Conservation (phyloP, 805 yeast species). For the Clavispora fructus region DNA sequence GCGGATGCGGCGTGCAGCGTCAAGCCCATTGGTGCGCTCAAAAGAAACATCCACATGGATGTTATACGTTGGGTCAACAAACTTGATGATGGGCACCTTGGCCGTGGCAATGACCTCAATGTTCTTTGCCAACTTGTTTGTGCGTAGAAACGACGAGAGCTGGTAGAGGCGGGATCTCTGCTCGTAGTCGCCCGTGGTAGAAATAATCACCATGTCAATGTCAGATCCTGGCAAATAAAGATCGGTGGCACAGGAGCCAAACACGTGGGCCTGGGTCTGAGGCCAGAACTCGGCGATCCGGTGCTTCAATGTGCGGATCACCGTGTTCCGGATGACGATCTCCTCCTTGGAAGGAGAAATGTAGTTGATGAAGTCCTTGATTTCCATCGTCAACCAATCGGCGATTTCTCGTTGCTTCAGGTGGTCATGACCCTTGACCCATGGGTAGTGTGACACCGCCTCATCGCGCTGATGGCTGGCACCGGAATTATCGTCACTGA, state of each 20-base stretch:
- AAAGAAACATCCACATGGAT: conserved; percentile 88
- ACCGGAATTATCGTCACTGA: conserved; percentile 33
- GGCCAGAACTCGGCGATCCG: conserved; percentile 62
- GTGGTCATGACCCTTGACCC: conserved; percentile 78
- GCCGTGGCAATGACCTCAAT: conserved; percentile 87
- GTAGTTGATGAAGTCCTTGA: conserved; percentile 76
- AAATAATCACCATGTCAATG: conserved; percentile 84
- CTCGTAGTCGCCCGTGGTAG: conserved; percentile 54
- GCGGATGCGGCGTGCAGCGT: conserved; percentile 73
- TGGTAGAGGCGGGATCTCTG: conserved; percentile 64
- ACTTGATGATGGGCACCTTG: conserved; percentile 90
- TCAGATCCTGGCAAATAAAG: conserved; percentile 92
- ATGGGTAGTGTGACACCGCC: conserved; percentile 48
- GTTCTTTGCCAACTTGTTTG: conserved; percentile 55
- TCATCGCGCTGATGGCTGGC: conserved; percentile 7
- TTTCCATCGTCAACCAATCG: conserved; percentile 83
- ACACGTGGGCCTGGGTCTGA: conserved; percentile 73
- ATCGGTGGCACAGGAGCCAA: conserved; percentile 94
- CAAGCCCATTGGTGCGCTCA: conserved; percentile 76
- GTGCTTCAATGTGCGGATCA: conserved; percentile 54
- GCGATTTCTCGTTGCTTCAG: conserved; percentile 71
- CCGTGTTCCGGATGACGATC: conserved; percentile 57
- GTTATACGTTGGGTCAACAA: conserved; percentile 64
- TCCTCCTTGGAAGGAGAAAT: conserved; percentile 81
- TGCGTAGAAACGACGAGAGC: conserved; percentile 64